Base-by-base conservation (phyloP, 2,329 filamentous ascomycete species). In the Monosporascus sp. region DNA sequence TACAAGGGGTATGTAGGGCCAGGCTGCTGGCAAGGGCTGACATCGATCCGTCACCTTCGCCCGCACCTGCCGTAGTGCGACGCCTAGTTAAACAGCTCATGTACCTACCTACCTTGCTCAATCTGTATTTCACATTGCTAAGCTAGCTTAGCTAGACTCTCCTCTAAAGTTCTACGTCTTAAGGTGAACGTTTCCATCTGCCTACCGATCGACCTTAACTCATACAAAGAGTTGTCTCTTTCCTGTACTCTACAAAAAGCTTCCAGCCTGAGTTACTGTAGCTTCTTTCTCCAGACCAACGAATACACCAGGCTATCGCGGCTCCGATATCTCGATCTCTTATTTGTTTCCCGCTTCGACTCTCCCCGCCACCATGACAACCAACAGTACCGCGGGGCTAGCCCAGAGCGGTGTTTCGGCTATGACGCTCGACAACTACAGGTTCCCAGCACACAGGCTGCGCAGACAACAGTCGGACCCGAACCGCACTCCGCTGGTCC, bases 361-460 rank as follows among this genome's bases (percentile, higher is more conserved):
- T 40, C 43, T 41, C 50, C 43, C 26, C 41, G 18, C 22, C 35
- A 38, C 35, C 41, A 51, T 51, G 50, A 40, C 43, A 11, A 51
- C 43, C 31, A 45, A 47, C 44, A 37, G 26, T 38, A 47, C 50
- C 50, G 43, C 43, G 43, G 43, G 43, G 24, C 43, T 46, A 14
- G 8, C 43, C n/a, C 43, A 46, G 22, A 46, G 7, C n/a, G 43
- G 43, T 28, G 43, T 28, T 31, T 65, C 64, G 48, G 54, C 52
- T 45, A 68, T 69, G 67, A 66, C 63, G 18, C 64, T 68, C 54
- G 63, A 64, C 48, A 67, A 58, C 53, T 88, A 88, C 72, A 71
- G 70, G 54, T 88, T 89, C 62, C 86, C 86, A 9, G 74, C 76
- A 22, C 74, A 81, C 60, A 76, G 85, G 22, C 76, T 89, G 49